Conservation (phyloP, 2,329 filamentous ascomycete species). For the Nigrospora oryzae region DNA sequence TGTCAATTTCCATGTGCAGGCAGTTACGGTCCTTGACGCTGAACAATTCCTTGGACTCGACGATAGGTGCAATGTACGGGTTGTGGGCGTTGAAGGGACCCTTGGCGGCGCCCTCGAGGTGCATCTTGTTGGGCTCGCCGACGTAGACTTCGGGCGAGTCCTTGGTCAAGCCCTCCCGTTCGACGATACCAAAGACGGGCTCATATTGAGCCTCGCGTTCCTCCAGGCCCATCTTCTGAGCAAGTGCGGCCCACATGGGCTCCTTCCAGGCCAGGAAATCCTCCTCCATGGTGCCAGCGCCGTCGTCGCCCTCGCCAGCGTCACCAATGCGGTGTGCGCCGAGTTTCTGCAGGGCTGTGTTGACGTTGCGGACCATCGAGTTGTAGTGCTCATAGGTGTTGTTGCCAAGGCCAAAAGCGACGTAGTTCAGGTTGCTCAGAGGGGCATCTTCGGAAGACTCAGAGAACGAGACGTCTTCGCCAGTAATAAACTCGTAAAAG, state of each 20-base stretch:
- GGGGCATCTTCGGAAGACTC: slow-evolving; percentile 59
- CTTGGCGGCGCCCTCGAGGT: slow-evolving; percentile 75
- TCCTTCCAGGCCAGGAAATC: slow-evolving; percentile 99
- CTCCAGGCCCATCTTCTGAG: slow-evolving; percentile 77
- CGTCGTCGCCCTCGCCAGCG: slow-evolving; percentile 93
- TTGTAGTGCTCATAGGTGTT: slow-evolving; percentile 99
- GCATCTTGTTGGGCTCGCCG: slow-evolving; percentile 92
- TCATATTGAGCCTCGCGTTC: slow-evolving; percentile 97
- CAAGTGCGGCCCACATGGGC: slow-evolving; percentile 88
- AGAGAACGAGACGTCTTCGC: slow-evolving; percentile 75
- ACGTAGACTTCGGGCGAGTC: slow-evolving; percentile 82
- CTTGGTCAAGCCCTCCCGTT: slow-evolving; percentile 63
- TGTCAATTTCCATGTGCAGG: slow-evolving; percentile 89
- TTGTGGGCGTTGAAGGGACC: slow-evolving; percentile 95
- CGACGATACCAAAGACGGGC: slow-evolving; percentile 75
- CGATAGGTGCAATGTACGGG: slow-evolving; percentile 90
- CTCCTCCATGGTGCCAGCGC: slow-evolving; percentile 98
- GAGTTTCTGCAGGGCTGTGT: slow-evolving; percentile 70
- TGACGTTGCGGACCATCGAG: slow-evolving; percentile 89
- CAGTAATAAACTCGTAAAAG: slow-evolving; percentile 92
- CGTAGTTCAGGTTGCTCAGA: slow-evolving; percentile 79
- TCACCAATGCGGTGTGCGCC: slow-evolving; percentile 78
- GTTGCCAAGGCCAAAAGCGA: slow-evolving; percentile 93
- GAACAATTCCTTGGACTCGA: slow-evolving; percentile 86
- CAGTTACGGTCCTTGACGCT: slow-evolving; percentile 86